A percentile compares a stretch with the other conserved stretches of the same genome.
Evolutionary conservation across 2,329 filamentous ascomycete species (phyloP).

Genomic region (Cladosporium sp.): DNA sequence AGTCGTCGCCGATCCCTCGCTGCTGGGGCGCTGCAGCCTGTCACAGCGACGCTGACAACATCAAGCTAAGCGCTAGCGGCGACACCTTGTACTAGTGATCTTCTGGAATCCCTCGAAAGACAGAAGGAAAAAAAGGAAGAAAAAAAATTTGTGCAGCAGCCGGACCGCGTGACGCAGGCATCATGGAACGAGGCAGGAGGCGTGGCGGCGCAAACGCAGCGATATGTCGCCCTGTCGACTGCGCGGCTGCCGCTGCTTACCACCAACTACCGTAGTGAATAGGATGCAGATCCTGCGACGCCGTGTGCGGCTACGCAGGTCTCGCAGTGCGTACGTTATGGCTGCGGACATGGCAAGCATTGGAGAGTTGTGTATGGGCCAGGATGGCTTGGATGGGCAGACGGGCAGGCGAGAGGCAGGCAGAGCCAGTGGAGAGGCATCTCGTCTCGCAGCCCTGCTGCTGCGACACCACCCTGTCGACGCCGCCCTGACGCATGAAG

Average conservation of each 20-base stretch:
- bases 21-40: constrained; percentile 1
- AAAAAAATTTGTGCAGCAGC: constrained; percentile 9
- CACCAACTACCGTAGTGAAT: constrained; percentile 5
- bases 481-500: neutral
- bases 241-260: constrained; percentile 3
- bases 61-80: constrained; percentile 11
- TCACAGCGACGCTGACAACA: constrained; percentile 9
- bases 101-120: constrained; percentile 11
- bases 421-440: too few relatives aligned
- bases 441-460: neutral
- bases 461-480: neutral
- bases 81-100: neutral
- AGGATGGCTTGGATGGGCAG: too few relatives aligned
- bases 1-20: constrained; percentile 5
- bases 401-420: too few relatives aligned
- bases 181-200: neutral
- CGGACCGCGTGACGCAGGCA: constrained; percentile 8
- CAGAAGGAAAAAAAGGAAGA: constrained; percentile 6
- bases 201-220: constrained; percentile 4
- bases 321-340: too few relatives aligned
- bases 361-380: too few relatives aligned
- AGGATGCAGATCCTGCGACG: constrained; percentile 12
- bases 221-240: constrained; percentile 8
- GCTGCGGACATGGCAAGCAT: too few relatives aligned
- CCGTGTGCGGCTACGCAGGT: constrained; percentile 7